Conservation (phyloP, 176 grass and related monocot species). For the Phyllostachys edulis region DNA sequence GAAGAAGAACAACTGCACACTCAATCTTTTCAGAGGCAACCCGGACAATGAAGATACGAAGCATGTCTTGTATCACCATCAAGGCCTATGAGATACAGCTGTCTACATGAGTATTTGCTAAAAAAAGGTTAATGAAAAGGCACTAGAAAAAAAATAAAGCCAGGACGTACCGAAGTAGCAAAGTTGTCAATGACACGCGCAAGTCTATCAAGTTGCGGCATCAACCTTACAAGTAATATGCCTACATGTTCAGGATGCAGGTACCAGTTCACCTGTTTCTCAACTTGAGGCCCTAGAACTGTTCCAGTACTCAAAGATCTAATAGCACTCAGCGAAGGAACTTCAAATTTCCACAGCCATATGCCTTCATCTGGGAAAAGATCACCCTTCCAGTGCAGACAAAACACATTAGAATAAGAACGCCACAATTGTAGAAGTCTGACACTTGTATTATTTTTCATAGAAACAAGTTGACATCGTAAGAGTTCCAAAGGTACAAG, state of each 20-base stretch:
- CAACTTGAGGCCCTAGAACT: conserved; percentile 77
- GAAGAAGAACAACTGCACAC: conserved; percentile 80
- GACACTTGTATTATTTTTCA: neutral
- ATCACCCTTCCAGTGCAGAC: conserved; percentile 68
- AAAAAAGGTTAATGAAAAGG: conserved; percentile 29
- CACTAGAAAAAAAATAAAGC: conserved; percentile 24
- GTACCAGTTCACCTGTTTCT: conserved; percentile 88
- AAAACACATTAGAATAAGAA: conserved; percentile 35
- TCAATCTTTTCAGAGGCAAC: conserved; percentile 79
- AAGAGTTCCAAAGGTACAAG: conserved; percentile 22
- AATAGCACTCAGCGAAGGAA: conserved; percentile 80
- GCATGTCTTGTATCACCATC: conserved; percentile 96
- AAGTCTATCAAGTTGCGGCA: conserved; percentile 88
- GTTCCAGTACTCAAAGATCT: conserved; percentile 78
- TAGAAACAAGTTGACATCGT: neutral
- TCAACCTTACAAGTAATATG: conserved; percentile 68
- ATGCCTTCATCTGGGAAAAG: conserved; percentile 91
- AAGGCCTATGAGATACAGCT: conserved; percentile 46
- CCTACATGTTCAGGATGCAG: conserved; percentile 65
- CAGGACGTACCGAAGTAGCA: conserved; percentile 76
- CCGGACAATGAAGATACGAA: conserved; percentile 82
- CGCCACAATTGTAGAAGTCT: neutral
- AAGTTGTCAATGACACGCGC: conserved; percentile 77
- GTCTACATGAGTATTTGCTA: conserved; percentile 25
- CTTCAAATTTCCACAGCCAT: conserved; percentile 86